Conservation (phyloP, 140 eudicot species). For the Anethum foeniculum region DNA sequence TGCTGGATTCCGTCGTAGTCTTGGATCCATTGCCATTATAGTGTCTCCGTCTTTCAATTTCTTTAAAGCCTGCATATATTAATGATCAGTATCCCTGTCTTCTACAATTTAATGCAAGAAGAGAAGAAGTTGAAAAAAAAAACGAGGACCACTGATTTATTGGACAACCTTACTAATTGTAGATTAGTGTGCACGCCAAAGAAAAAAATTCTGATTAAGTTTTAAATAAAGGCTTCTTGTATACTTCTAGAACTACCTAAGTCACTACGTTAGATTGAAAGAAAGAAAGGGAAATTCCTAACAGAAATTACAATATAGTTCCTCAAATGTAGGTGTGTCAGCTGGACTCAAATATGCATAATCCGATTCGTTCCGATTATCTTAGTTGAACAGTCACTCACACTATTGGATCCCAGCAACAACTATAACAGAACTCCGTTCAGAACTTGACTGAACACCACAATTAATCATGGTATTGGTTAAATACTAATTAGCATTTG, state of each 20-base stretch:
- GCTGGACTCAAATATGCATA: neutral
- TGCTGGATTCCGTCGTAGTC: conserved; percentile 59
- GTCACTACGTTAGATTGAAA: neutral
- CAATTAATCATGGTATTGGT: neutral
- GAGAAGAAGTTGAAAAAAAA: neutral
- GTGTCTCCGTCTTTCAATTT: conserved; percentile 58
- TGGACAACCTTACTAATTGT: neutral
- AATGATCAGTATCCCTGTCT: neutral
- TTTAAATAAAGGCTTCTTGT: neutral
- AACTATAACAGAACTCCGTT: neutral
- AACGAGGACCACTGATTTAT: neutral
- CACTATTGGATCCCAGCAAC: neutral
- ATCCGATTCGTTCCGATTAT: neutral
- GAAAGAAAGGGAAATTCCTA: neutral
- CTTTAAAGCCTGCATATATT: conserved; percentile 58
- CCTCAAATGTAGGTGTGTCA: neutral
- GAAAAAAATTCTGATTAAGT: neutral
- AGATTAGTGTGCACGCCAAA: neutral
- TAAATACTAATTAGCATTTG: neutral
- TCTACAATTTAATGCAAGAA: neutral
- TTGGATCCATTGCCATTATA: conserved; percentile 68
- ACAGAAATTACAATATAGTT: neutral
- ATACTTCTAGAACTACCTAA: neutral
- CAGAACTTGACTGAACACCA: neutral
- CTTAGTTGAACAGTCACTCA: neutral